Base-by-base conservation (phyloP, 768 basidiomycete species). In the Phanerodontia chrysosporium region DNA sequence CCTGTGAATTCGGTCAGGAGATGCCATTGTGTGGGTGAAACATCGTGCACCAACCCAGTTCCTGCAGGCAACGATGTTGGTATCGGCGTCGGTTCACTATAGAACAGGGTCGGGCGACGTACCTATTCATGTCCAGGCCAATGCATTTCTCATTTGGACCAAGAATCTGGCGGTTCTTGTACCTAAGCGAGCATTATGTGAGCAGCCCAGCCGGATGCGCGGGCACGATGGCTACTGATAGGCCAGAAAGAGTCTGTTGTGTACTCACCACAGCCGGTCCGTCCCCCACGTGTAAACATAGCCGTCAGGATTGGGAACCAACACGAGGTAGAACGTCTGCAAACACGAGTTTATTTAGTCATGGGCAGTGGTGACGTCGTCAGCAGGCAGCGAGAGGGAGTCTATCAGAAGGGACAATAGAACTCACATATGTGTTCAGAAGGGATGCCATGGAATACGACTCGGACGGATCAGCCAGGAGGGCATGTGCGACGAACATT, bases 41-140 rank as follows among this genome's bases (percentile, higher is more conserved):
- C 24, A 21, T 18, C 27, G 18, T 18, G 44, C 10, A 59, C 72
- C 49, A 70, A 80, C 84, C 84, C 84, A 85, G 65, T 91, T 90
- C 39, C 87, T 81, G 64, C n/a, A n/a, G n/a, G n/a, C n/a, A 73
- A 69, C 9, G 27, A 58, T 25, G 22, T 18, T 3, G 28, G 39
- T 22, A 57, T n/a, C 30, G 9, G 35, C 12, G 39, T 18, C 16
- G 21, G 25, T 3, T 9, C 54, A 44, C 51, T 18, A 32, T 35
- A 54, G 42, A 35, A 32, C 16, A 22, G 30, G 48, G 44, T 28
- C 6, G 6, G 32, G 32, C 39, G 5, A 58, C 67, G 58, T 65
- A 86, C 81, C 89, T 75, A 69, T 92, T 92, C 80, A 91, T 85
- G 68, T 94, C 92, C 28, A 92, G 73, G 0, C 92, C 89, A 12